Percentiles rank a stretch among this genome's conserved stretches.
Conservation (phyloP, 495 filamentous ascomycete species). For the Tuber indicum region DNA sequence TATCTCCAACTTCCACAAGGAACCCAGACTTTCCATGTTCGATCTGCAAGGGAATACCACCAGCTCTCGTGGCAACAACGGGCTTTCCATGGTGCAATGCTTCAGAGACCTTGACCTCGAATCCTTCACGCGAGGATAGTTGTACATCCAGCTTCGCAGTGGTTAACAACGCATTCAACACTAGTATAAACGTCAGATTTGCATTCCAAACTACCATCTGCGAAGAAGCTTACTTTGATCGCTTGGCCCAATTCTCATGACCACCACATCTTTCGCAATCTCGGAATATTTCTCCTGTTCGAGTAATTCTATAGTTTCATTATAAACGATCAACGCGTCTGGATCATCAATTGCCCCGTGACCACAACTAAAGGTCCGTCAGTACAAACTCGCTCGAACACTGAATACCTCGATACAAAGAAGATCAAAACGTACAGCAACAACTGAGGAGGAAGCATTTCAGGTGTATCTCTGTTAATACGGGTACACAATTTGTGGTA, state of each 20-base stretch:
- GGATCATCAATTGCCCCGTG: slow-evolving; percentile 84
- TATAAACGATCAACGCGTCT: slow-evolving; percentile 62
- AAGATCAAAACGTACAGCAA: slow-evolving; percentile 48
- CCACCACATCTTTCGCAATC: slow-evolving; percentile 55
- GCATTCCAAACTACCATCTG: background rate
- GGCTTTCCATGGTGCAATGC: no score
- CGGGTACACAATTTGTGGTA: slow-evolving; percentile 66
- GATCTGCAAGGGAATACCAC: no score
- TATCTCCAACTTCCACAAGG: no score
- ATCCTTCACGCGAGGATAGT: no score
- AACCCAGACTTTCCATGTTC: no score
- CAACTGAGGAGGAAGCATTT: slow-evolving; percentile 60
- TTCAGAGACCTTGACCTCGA: no score
- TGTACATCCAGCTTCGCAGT: no score
- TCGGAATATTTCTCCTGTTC: slow-evolving; percentile 51
- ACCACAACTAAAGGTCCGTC: slow-evolving; percentile 49
- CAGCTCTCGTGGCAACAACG: no score
- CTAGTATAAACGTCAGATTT: background rate
- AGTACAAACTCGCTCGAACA: background rate
- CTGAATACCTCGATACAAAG: background rate
- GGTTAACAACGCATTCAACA: no score
- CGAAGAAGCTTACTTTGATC: slow-evolving; percentile 52
- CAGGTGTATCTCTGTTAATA: slow-evolving; percentile 47
- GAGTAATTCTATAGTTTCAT: slow-evolving; percentile 60
- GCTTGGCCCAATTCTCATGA: slow-evolving; percentile 69